Evolutionary conservation across 1,139 yeast species (phyloP), one percentile per base, ranked within the genome.

Genomic region (Zygosaccharomyces pseudobailii): DNA sequence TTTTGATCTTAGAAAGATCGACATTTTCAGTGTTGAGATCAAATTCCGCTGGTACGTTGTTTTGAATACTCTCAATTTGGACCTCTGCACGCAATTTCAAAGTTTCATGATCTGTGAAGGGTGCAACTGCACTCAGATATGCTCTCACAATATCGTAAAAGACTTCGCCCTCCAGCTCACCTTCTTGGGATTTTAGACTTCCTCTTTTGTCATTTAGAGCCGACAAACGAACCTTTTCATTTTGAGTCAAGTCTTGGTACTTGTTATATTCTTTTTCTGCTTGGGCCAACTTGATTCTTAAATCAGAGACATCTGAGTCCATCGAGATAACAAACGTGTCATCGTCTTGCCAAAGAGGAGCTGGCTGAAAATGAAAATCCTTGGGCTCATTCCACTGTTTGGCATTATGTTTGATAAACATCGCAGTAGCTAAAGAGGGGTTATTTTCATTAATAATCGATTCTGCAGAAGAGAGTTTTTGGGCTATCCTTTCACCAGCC

Each of bases 261-360:
- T 68, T 72, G 28, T 72, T 68, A 53, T 80, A 80, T 8, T 70
- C 73, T 6, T 70, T 58, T 41, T 77, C 71, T 5, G 84, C 72
- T 40, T 70, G 65, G 43, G 78, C 77, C 51, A 92, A 72, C 47
- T 74, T 71, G 50, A 77, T 76, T 60, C 85, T 82, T 61, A 92
- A 72, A 43, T 76, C 79, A 17, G 81, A 75, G 54, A 88, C 72
- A 57, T 88, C 92, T 1, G 77, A 76, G 36, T 79, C 82, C 30
- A 72, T 70, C 19, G 77, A 75, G 1, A 79, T 76, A 13, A 82
- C 72, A 70, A 92, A 80, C 40, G 79, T 73, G 54, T 89, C 96
- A 66, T 92, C 97, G 61, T 92, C 98, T 67, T 90, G 97, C 98
- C 98, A 94, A 42, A 94, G 85, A 30, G 90, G 82, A 34, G 95